Evolutionary conservation across 2,329 filamentous ascomycete species (phyloP), one percentile per base, ranked within the genome.

Genomic region (Xenoacremonium recifei): DNA sequence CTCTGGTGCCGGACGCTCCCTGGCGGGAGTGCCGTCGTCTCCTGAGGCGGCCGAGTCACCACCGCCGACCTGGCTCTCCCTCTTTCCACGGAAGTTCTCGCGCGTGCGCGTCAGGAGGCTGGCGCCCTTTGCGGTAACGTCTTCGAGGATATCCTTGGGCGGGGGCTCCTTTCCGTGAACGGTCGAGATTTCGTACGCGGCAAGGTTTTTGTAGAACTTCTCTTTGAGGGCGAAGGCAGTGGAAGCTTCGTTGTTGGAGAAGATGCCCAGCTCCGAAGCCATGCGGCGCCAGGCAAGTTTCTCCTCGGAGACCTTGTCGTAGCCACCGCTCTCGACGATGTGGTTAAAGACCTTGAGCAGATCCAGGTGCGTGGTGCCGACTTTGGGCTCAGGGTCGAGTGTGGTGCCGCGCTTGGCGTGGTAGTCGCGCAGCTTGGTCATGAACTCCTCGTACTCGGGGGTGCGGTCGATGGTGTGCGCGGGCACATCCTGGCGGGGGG

Each of bases 191-290:
- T 95, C 90, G 66, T 87, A 96, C 2, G 90, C 89, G 11, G 86
- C 85, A 33, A 96, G 77, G 57, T 92, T 89, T 65, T 89, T 91
- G 72, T 95, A 95, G 70, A 93, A 96, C 49, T 87, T 83, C 42
- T 87, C 85, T 69, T 96, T 96, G 42, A 95, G 72, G 45, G 86
- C 79, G 67, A 95, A 95, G 12, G 89, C 89, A 45, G 89, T 82
- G n/a, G 89, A 88, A 6, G 89, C 77, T 49, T 88, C 82, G 60
- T 92, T 90, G 57, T 79, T 76, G 42, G 82, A 83, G 59, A 82
- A 82, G 49, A 91, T 79, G 37, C 87, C 81, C 43, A 95, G 84
- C 55, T 90, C 84, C 39, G 83, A 76, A 11, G 85, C 87, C 56
- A 95, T 77, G 55, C 82, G 82, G 50, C 89, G 80, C 90, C 90